phyloP scores from a whole-genome alignment of 257 asterid species.

The Solanum corneliomulleri region DNA sequence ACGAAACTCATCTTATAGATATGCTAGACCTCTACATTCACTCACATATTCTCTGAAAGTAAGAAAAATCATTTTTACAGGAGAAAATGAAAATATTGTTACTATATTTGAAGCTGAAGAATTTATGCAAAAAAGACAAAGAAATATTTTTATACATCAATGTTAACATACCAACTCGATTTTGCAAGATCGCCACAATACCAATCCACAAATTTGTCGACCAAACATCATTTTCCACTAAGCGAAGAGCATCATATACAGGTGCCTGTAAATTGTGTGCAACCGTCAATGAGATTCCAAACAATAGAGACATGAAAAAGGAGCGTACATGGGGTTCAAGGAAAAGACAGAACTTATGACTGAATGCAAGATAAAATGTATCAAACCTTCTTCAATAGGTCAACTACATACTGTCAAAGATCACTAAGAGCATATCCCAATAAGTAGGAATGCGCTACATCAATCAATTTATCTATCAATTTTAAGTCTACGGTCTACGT shows the following conservation, averaged over 20 bases:
- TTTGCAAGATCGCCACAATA: constrained; percentile 63
- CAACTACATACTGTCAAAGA: background rate
- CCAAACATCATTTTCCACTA: constrained; percentile 34
- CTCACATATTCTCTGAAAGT: background rate
- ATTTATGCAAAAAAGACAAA: background rate
- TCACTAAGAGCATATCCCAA: background rate
- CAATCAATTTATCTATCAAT: background rate
- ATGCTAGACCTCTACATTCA: background rate
- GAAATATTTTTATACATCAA: background rate
- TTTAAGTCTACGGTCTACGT: background rate
- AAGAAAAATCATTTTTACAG: too few species aligned
- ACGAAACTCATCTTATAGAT: background rate
- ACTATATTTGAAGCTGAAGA: background rate
- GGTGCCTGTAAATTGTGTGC: constrained; percentile 37
- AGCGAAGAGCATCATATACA: constrained; percentile 33
- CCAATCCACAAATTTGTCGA: constrained; percentile 52
- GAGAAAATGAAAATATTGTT: background rate
- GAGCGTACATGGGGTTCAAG: background rate
- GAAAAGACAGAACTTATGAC: background rate
- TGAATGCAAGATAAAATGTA: background rate
- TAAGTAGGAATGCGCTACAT: background rate
- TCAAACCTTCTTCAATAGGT: background rate
- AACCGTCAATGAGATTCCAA: constrained; percentile 8
- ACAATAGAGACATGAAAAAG: background rate
- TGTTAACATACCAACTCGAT: constrained; percentile 64